phyloP scores from a whole-genome alignment of 352 stramenopile genomes.

The Globisporangium takayamanum region DNA sequence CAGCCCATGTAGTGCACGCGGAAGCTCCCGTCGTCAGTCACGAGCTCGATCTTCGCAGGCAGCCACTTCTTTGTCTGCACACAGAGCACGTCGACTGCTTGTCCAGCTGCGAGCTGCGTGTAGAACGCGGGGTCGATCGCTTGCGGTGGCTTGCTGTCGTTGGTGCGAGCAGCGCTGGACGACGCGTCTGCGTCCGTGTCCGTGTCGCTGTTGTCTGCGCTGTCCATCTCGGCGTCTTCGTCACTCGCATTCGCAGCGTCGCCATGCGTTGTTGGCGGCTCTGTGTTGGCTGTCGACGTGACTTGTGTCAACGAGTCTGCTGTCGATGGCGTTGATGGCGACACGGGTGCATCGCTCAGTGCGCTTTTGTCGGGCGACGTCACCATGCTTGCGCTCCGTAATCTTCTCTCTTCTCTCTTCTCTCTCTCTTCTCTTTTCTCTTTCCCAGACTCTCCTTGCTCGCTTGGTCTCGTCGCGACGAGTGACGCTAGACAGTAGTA shows the following conservation, averaged over 20 bases:
- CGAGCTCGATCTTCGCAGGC: slow-evolving; percentile 41
- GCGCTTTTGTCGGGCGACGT: too few species aligned
- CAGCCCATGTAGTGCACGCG: slow-evolving; percentile 65
- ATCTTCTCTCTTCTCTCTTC: too few species aligned
- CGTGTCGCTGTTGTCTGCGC: background rate
- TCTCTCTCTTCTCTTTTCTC: too few species aligned
- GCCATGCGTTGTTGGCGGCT: too few species aligned
- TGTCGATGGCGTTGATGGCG: too few species aligned
- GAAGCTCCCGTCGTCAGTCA: slow-evolving; percentile 18
- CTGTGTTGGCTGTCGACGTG: background rate
- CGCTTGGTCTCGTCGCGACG: too few species aligned
- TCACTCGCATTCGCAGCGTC: too few species aligned
- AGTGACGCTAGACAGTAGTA: too few species aligned
- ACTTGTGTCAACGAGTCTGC: background rate
- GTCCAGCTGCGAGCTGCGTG: slow-evolving; percentile 20
- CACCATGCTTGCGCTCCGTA: too few species aligned
- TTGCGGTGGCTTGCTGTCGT: background rate
- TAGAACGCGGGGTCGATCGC: slow-evolving; percentile 6
- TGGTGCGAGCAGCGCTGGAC: background rate
- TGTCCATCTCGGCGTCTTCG: slow-evolving; percentile 6
- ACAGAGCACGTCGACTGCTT: slow-evolving; percentile 60
- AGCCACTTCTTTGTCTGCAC: slow-evolving; percentile 46
- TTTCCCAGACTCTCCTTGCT: too few species aligned
- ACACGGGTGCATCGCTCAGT: too few species aligned
- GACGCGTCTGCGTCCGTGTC: background rate